Percentiles rank a stretch among this genome's conserved stretches.
Evolutionary conservation across 2,329 filamentous ascomycete genomes (phyloP).

Genomic region (Colletotrichum godetiae): DNA sequence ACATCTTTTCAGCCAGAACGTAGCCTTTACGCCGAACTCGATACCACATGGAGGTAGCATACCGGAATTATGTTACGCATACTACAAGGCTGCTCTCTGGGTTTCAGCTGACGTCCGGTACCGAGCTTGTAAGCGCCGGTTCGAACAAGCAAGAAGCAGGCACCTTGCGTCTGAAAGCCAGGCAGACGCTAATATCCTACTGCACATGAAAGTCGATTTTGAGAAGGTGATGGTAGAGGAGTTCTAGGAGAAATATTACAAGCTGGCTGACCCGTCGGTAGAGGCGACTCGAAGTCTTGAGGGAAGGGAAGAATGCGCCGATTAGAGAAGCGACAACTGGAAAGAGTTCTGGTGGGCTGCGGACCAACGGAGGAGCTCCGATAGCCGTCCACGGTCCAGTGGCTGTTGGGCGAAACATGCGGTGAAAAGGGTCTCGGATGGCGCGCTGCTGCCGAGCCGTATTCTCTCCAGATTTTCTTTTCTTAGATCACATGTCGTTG

Average conservation of each 20-base stretch:
- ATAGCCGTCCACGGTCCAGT: background rate
- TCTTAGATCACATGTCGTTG: background rate
- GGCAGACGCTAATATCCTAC: slow-evolving; percentile 1
- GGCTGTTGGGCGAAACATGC: background rate
- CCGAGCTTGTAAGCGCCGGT: slow-evolving; percentile 9
- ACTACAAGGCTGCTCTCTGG: slow-evolving; percentile 14
- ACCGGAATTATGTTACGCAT: slow-evolving; percentile 38
- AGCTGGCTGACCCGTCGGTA: slow-evolving; percentile 5
- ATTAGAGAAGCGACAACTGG: background rate
- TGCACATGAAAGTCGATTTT: slow-evolving; percentile 21
- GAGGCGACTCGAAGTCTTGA: background rate
- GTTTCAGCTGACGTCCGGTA: background rate
- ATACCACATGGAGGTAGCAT: slow-evolving; percentile 45
- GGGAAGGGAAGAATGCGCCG: background rate
- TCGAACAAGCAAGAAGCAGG: slow-evolving; percentile 11
- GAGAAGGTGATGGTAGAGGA: slow-evolving; percentile 15
- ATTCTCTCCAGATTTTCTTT: background rate
- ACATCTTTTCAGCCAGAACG: slow-evolving; percentile 42
- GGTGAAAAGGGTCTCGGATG: background rate
- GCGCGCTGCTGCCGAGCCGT: background rate
- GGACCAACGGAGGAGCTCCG: slow-evolving; percentile 1
- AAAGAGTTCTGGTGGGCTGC: background rate
- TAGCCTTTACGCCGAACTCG: slow-evolving; percentile 48
- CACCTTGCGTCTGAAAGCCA: background rate
- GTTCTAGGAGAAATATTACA: background rate